Conservation (phyloP, 1,284 basidiomycete species). For the Abortiporus biennis region DNA sequence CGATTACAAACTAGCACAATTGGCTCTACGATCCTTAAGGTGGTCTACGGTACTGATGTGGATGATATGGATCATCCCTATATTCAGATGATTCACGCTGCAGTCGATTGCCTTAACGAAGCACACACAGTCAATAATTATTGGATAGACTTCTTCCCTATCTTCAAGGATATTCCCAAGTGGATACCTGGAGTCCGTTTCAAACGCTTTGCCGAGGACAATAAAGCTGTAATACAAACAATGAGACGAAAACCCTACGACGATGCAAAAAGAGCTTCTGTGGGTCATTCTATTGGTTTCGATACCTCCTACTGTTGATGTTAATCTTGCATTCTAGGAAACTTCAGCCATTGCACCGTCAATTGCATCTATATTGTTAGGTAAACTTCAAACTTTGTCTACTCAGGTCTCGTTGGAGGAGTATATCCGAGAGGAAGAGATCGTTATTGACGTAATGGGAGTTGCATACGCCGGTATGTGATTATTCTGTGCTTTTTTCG, state of each 20-base stretch:
- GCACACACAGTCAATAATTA: slow-evolving; percentile 9
- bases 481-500: background rate
- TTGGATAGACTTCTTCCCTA: slow-evolving; percentile 13
- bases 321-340: background rate
- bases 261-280: background rate
- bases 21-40: slow-evolving; percentile 10
- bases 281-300: slow-evolving; percentile 8
- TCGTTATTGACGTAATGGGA: slow-evolving; percentile 2
- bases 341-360: background rate
- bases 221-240: slow-evolving; percentile 5
- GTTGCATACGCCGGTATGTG: slow-evolving; percentile 5
- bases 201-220: background rate
- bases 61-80: slow-evolving; percentile 7
- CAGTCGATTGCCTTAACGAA: slow-evolving; percentile 3
- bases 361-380: background rate
- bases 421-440: background rate
- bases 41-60: slow-evolving; percentile 12
- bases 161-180: slow-evolving; percentile 14
- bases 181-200: slow-evolving; percentile 18
- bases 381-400: background rate
- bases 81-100: slow-evolving; percentile 11
- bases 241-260: slow-evolving; percentile 10
- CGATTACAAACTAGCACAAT: slow-evolving; percentile 6
- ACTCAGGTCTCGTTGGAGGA: background rate
- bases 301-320: slow-evolving; percentile 4